Evolutionary conservation across 371 early-diverging fungal genomes (phyloP), one percentile per base, ranked within the genome.

Genomic region (Mortierella sp.): DNA sequence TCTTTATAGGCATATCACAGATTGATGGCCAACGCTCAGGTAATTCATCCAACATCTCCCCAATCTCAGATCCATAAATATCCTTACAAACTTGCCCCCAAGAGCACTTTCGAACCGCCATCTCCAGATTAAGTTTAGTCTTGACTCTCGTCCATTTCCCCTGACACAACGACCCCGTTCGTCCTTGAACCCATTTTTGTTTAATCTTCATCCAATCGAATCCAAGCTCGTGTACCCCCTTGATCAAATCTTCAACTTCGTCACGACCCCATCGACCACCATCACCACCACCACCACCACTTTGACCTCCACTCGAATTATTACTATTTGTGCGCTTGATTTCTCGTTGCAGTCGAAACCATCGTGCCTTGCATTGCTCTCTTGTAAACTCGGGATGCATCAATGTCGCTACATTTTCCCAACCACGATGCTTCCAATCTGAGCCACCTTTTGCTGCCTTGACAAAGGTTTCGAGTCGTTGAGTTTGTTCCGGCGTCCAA

Each of bases 161-260:
- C 22, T 78, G 78, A 24, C 72, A 70, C 37, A 62, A 69, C 32
- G 43, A 69, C n/a, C 69, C 65, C 26, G 73, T 49, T 8, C 78
- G 69, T 52, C 73, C 69, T 37, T 64, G 72, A 8, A 78, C 45
- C 57, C 66, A 65, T 18, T 66, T 14, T 14, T 62, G 57, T 6
- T 62, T 61, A 43, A 78, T 78, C 22, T 58, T 47, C 5, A 72
- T 70, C 78, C 78, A 78, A 26, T 62, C 32, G 12, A 58, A 55
- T 14, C 78, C 78, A 4, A 62, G 14, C 1, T 65, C 65, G 5
- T 14, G 12, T 0, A 78, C 20, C 12, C 78, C 73, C 8, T 24
- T 20, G 30, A 73, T 32, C 58, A 78, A 39, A 16, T 59, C 24
- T 39, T 73, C 66, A 16, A 77, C 35, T 49, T 77, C 78, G 6